Base-by-base conservation (phyloP, 345 rosid species). In the Syzygium jambos region DNA sequence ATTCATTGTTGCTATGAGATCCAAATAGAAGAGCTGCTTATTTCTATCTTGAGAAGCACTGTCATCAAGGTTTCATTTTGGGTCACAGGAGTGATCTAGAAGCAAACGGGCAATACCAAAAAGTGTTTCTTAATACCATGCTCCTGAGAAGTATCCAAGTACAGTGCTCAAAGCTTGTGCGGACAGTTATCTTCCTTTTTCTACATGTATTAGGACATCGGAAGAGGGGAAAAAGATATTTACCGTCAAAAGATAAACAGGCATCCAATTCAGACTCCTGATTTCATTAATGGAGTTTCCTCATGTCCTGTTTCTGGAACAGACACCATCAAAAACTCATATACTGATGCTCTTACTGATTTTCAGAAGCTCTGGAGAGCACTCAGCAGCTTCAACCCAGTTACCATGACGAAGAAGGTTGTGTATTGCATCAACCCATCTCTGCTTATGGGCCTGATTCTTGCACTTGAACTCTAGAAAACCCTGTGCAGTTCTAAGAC, bases 401-500 rank as follows among this genome's bases (percentile, higher is more conserved):
- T 89, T 91, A 88, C 90, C 95, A 86, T 93, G 96, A 78, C 90
- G 95, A 49, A 98, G 98, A 82, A 96, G 98, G 89, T 91, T 91
- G 89, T 93, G 93, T 86, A 94, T 94, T 85, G 93, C 95, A 27
- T 93, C 98, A 16, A 95, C 96, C 99, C 99, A 98, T 90, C 88
- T 95, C 90, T 98, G 99, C 95, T 95, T 98, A 46, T 96, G 95
- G 68, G 91, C 85, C 91, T 95, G 94, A 94, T 86, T 92, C 91
- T 93, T 92, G 94, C 99, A 98, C 90, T 95, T 95, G 91, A 98
- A 98, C 89, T 98, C 99, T 25, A 96, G 84, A 52, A 98, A 96
- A n/a, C 99, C 99, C 77, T 98, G 95, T 41, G 94, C 99, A 0
- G 99, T 98, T 90, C 95, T 98, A 41, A 96, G 93, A 65, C 99